A percentile compares a stretch with the other conserved stretches of the same genome.
Conservation (phyloP, 441 rosid species). For the Populus hybrid region DNA sequence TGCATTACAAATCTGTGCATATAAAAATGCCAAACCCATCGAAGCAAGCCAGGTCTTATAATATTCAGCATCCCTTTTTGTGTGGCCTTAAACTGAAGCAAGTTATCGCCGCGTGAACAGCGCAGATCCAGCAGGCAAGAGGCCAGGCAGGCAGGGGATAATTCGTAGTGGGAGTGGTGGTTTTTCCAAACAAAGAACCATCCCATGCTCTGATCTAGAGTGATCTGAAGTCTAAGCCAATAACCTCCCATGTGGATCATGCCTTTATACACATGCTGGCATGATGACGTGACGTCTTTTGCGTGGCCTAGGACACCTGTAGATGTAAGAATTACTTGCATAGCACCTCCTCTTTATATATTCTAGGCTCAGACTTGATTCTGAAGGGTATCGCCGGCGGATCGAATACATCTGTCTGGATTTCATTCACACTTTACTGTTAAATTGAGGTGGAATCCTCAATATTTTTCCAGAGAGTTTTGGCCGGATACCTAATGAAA, state of each 20-base stretch:
- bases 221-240: not conserved
- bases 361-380: not conserved
- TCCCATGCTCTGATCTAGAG: slow-evolving; percentile 2
- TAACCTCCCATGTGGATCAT: slow-evolving; percentile 28
- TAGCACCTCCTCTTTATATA: not conserved
- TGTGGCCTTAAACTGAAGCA: not conserved
- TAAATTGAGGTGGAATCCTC: not conserved
- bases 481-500: not conserved
- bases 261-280: slow-evolving; percentile 38
- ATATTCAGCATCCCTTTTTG: not conserved
- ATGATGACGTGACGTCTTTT: slow-evolving; percentile 11
- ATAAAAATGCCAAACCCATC: not conserved
- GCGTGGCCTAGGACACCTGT: slow-evolving; percentile 23
- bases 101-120: slow-evolving; percentile 28
- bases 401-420: not conserved
- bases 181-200: not conserved
- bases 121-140: slow-evolving; percentile 25
- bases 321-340: not conserved
- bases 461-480: not conserved
- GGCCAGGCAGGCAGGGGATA: slow-evolving; percentile 4
- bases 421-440: not conserved
- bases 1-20: not conserved
- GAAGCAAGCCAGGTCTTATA: not conserved
- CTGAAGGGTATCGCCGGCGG: not conserved
- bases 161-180: not conserved